Base-by-base conservation (phyloP, 371 early-diverging fungal species). In the Rhizopus delemar region DNA sequence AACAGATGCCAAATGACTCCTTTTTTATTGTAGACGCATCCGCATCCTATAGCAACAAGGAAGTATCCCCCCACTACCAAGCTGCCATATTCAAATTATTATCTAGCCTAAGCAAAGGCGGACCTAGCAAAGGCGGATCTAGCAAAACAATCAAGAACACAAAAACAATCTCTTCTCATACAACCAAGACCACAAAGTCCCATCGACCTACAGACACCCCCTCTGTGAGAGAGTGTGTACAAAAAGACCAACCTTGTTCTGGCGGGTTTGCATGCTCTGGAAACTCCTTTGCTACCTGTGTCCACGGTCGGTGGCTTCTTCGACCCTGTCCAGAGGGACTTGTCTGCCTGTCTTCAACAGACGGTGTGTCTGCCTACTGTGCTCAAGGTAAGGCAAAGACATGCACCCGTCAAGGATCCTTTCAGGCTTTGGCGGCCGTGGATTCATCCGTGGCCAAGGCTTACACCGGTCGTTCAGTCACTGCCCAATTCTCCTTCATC, bases 1-100 rank as follows among this genome's bases (percentile, higher is more conserved):
- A 61, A 64, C 13, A 63, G 68, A 66, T 15, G 38, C 49, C 16
- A 63, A 59, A 2, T 28, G 68, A 11, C 62, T 51, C 31, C 22
- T 54, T n/a, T 38, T 63, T 5, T 65, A 65, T 11, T 49, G 64
- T 55, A 64, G 64, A 78, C 59, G 78, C 78, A 16, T 78, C 78
- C 12, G 66, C 69, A 35, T 65, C 72, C 8, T 75, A 73, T 46
- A 56, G 49, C 15, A 77, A 77, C 15, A 71, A 13, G 22, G 57
- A 66, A 3, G 58, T 57, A n/a, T 49, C 46, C 36, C 66, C 75
- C 9, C 65, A 66, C 35, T 73, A 67, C 62, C 71, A 74, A 28
- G 51, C 43, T 5, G 71, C 66, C 5, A 45, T 78, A 41, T 69
- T 63, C 46, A 22, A 56, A 13, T 43, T 74, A 8, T 67, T 78